Base-by-base conservation (phyloP, 75 land plant genomes). In the Cunninghamia lanceolata region DNA sequence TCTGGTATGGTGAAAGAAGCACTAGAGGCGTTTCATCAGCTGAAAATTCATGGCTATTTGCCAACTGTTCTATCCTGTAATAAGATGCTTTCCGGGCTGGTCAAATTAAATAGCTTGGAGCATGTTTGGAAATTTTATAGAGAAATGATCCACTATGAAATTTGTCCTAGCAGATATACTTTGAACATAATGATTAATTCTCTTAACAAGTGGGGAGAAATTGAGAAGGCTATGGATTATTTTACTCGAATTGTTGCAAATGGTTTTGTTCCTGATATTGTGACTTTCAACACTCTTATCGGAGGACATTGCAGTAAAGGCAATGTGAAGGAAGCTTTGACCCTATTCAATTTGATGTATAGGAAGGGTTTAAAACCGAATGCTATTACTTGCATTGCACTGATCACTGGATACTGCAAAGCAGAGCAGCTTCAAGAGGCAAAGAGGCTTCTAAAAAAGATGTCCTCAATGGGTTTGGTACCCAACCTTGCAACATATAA, bases 401-500 rank as follows among this genome's bases (percentile, higher is more conserved):
- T 94, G 43, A 90, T 94, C n/a, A 83, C 85, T 85, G 92, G 92
- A 6, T 89, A 86, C 36, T 93, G 95, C 73, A 90, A 87, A 75
- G 77, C 68, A 53, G 83, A 84, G 21, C 85, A 77, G 42, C 86
- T 87, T 86, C 89, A 90, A 30, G 86, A 90, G 71, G 93, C 94
- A 35, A 87, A 76, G 21, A 83, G 38, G 54, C 83, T 91, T 32
- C 91, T 94, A 28, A 71, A 77, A 14, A 89, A 53, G 36, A 91
- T 92, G 93, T 63, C 86, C 34, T 86, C 87, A 46, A 56, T 32
- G 32, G 86, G 91, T 35, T 46, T 94, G 40, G 52, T 71, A 19
- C 93, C 96, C 19, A 92, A 93, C 85, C 84, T 91, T 75, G 40
- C 92, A 63, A 84, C 88, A 70, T 93, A 88, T 85, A 94, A 94